Evolutionary conservation across 2,329 filamentous ascomycete species (phyloP), one percentile per base, ranked within the genome.

Genomic region (Sarocladium kiliense): DNA sequence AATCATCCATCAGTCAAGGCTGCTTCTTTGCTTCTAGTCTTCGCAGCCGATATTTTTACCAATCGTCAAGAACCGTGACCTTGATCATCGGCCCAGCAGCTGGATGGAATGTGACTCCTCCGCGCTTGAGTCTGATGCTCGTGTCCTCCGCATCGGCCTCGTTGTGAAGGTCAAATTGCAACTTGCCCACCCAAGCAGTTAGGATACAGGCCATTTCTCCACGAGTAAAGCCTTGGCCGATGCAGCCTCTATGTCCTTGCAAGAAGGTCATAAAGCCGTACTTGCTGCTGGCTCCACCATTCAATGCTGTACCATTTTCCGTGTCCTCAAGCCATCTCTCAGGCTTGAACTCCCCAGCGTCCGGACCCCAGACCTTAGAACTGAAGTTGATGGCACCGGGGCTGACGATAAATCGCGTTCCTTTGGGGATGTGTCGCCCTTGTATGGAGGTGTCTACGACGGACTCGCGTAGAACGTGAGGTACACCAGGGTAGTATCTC

Each of bases 401-500:
- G 4, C 74, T 62, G 2, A 77, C 63, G 58, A 75, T 72, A 49
- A 77, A 62, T 12, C 74, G 68, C 3, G 74, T 76, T 9, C 73
- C 72, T 6, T 57, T 68, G 1, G 74, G 74, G 1, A 77, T 63
- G 36, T 65, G 62, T 63, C 74, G 74, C 1, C 66, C 66, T 3
- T 69, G 71, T 1, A 77, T 63, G 4, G 57, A 61, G 55, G 39
- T 66, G 62, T 63, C 74, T 74, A 1, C 65, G 27, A 73, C 50
- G 0, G 71, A 68, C 57, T 76, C 65, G 7, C 74, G 70, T n/a
- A 76, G 72, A 2, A 72, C 74, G 67, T 74, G 72, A 23, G 74
- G 73, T 44, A 76, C 75, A 3, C 74, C 72, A 2, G 73, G 72
- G 56, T 75, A 75, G 64, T 68, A 71, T 41, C 75, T 72, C 4